Evolutionary conservation across 73 alveolate genomes (phyloP), one percentile per base, ranked within the genome.

Genomic region (Stentor roeselii): DNA sequence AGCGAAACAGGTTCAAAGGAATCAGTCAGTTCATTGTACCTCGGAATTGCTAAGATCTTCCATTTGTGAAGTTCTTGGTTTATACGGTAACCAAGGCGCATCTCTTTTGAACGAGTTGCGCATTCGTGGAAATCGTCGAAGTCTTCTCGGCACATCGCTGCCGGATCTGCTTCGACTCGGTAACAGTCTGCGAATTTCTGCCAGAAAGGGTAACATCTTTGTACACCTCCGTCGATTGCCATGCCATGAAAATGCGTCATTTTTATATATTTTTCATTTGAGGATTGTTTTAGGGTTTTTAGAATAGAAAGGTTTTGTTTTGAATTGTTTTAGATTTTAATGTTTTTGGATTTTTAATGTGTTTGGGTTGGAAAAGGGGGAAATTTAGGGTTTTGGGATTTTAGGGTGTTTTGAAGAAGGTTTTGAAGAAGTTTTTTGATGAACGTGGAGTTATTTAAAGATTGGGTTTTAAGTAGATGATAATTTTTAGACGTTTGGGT

Each of bases 1-100:
- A 76, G 74, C 30, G 36, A 14, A 27, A 76, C 84, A 21, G 84
- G 84, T 38, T 76, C 84, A 35, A 76, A 76, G 34, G 84, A 37
- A 76, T 76, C 84, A 37, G 74, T 76, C 36, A 76, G 84, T 41
- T 76, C 84, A 35, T 76, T 76, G 34, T 76, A 76, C 21, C 59
- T 27, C 14, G 84, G 84, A 41, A 76, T 76, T 36, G 84, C 84
- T 35, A 76, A 41, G 74, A 76, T 40, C 39, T 76, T 76, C 84
- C 84, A 76, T 35, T 76, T 76, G 38, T 76, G 74, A 32, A 76
- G 60, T 67, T 76, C 84, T 76, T 76, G 40, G n/a, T 76, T 39
- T 21, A 41, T 41, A 14, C 84, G 30, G 39, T 39, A 76, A 34
- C 39, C 39, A 15, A 76, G 84, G 14, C 84, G 27, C 39, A 27